Evolutionary conservation across 305 asterid genomes (phyloP), one percentile per base, ranked within the genome.

Genomic region (Ilex paraguariensis): DNA sequence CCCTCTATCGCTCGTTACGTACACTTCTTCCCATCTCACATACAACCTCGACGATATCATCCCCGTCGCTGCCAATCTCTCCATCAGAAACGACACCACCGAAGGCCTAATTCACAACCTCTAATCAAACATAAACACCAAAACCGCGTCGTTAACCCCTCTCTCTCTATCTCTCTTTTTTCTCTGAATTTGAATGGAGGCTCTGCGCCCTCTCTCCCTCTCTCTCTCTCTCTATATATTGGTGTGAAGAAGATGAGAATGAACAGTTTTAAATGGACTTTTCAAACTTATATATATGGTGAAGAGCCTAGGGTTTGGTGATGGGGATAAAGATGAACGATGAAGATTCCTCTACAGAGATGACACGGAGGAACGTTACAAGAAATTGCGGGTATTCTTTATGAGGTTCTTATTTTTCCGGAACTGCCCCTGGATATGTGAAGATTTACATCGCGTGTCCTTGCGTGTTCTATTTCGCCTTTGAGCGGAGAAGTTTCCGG

Each of bases 21-120:
- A 59, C 54, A 75, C 80, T 83, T 88, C 96, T 66, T 84, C 77
- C 90, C 89, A 91, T 8, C 75, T 79, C 21, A 74, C 86, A 55
- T 84, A 81, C 2, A 30, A 15, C 63, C 31, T 21, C 66, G 72
- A 64, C 72, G 73, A 66, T 79, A 70, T 30, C 15, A 66, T 58
- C 31, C 55, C 70, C 81, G 64, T 67, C 55, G 70, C 76, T 49
- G 68, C 21, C 21, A 17, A 33, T 57, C 57, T 28, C 62, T 56
- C 72, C 66, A 53, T 64, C 63, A 8, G 16, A 33, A 45, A 13
- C 46, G 10, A 42, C 46, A 42, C 46, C 7, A 42, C 7, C 46
- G 11, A 42, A 42, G 0, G 1, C 46, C 21, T 17, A 17, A 17
- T 17, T 42, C 46, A 42, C 7, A 42, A 42, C 46, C 46, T 11